phyloP scores from a whole-genome alignment of 2,329 filamentous ascomycete genomes.

The Fusarium sp. region DNA sequence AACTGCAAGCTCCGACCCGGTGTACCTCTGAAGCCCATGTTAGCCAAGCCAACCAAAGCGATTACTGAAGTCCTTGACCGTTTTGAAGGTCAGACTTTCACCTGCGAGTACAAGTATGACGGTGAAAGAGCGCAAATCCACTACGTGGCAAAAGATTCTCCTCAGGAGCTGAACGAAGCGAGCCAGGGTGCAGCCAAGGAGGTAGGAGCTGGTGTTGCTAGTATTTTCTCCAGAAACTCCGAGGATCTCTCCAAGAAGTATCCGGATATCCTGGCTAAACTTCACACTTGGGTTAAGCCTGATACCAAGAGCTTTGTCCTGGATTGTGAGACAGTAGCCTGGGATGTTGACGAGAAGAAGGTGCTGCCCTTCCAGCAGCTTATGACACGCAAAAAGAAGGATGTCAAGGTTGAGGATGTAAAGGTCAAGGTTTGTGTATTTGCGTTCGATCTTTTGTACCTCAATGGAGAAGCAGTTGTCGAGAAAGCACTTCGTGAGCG shows the following conservation, averaged over 20 bases:
- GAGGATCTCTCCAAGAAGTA: constrained; percentile 98
- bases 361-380: constrained; percentile 97
- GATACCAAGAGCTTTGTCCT: constrained; percentile 95
- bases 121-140: constrained; percentile 99
- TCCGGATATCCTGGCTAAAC: constrained; percentile 90
- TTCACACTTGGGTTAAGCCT: constrained; percentile 89
- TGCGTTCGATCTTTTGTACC: constrained; percentile 92
- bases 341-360: constrained; percentile 96
- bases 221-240: constrained; percentile 97
- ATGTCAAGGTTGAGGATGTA: constrained; percentile 94
- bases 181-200: constrained; percentile 73
- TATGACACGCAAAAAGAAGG: constrained; percentile 98
- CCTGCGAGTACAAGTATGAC: constrained; percentile 99
- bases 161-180: constrained; percentile 75
- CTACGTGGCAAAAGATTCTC: constrained; percentile 87
- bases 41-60: constrained; percentile 97
- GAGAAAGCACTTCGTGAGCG: constrained; percentile 88
- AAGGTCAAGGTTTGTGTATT: constrained; percentile 98
- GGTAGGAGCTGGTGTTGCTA: constrained; percentile 79
- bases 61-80: constrained; percentile 97
- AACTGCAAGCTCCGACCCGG: constrained; percentile 93
- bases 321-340: constrained; percentile 98
- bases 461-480: constrained; percentile 91
- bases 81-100: constrained; percentile 95
- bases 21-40: constrained; percentile 96